A percentile compares a stretch with the other conserved stretches of the same genome.
Conservation (phyloP, 768 basidiomycete genomes). For the Leccinum subgranulosum region DNA sequence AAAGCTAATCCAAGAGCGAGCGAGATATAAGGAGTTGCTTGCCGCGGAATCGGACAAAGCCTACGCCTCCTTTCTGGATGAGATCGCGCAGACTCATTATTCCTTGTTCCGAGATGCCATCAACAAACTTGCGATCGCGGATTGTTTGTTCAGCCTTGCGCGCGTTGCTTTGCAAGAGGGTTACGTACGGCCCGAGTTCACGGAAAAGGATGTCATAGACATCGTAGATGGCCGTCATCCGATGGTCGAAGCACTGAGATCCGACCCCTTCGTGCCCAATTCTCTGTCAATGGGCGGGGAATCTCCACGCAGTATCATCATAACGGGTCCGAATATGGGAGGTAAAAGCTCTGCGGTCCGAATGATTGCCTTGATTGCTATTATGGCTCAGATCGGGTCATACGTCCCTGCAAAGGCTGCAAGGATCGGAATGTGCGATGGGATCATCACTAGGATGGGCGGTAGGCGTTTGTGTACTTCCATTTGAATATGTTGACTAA, state of each 20-base stretch:
- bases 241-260: constrained; percentile 77
- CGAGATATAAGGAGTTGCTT: constrained; percentile 72
- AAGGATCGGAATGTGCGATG: constrained; percentile 76
- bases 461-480: constrained; percentile 41
- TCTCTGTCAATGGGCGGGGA: constrained; percentile 60
- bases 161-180: constrained; percentile 71
- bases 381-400: constrained; percentile 86
- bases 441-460: constrained; percentile 87
- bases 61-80: constrained; percentile 62
- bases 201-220: constrained; percentile 61
- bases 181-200: constrained; percentile 77
- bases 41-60: constrained; percentile 63
- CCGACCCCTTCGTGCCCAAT: constrained; percentile 87
- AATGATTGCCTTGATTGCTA: constrained; percentile 71
- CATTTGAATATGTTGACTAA: constrained; percentile 1
- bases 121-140: constrained; percentile 76
- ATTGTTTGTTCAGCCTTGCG: constrained; percentile 86
- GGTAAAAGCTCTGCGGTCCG: constrained; percentile 83
- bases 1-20: constrained; percentile 62
- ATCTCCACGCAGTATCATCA: constrained; percentile 56
- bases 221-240: constrained; percentile 89
- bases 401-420: constrained; percentile 83
- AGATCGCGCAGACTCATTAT: constrained; percentile 69
- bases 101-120: constrained; percentile 69
- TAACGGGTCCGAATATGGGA: constrained; percentile 88